phyloP scores from a whole-genome alignment of 2,329 filamentous ascomycete genomes.

The Fusarium annulatum region DNA sequence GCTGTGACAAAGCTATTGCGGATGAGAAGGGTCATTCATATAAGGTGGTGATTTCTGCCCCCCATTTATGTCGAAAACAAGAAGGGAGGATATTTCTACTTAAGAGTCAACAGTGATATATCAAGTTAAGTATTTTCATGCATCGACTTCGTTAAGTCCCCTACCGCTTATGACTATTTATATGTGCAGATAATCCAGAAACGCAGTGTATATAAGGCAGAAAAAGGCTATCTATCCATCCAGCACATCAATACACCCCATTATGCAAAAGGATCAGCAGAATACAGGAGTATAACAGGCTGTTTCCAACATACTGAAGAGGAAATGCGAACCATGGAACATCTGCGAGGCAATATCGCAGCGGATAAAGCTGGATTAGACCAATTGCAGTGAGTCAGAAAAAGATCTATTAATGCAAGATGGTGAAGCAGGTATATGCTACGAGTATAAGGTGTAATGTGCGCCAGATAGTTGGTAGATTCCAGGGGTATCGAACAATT shows the following conservation, averaged over 20 bases:
- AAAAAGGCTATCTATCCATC: slow-evolving; percentile 1
- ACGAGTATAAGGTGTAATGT: slow-evolving; percentile 15
- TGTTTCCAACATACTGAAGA: slow-evolving; percentile 11
- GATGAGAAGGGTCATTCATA: neutral
- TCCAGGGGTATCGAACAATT: slow-evolving; percentile 42
- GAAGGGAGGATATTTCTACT: neutral
- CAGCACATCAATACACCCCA: slow-evolving; percentile 25
- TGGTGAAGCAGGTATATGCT: slow-evolving; percentile 19
- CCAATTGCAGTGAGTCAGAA: slow-evolving; percentile 3
- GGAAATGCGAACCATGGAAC: slow-evolving; percentile 12
- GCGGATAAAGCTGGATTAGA: slow-evolving; percentile 4
- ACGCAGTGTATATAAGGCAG: slow-evolving; percentile 22
- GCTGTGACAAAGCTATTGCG: neutral
- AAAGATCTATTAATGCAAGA: slow-evolving; percentile 22
- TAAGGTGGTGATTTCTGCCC: neutral
- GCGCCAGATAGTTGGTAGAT: slow-evolving; percentile 29
- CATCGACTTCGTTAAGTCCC: slow-evolving; percentile 35
- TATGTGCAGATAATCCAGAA: slow-evolving; percentile 25
- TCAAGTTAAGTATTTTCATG: slow-evolving; percentile 1
- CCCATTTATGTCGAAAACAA: neutral
- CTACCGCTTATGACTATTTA: slow-evolving; percentile 29
- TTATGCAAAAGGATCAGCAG: slow-evolving; percentile 23
- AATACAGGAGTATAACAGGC: slow-evolving; percentile 16
- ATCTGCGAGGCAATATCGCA: slow-evolving; percentile 10
- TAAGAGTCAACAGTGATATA: neutral